Evolutionary conservation across 2,329 filamentous ascomycete species (phyloP).

Genomic region (Botrytis byssoidea): DNA sequence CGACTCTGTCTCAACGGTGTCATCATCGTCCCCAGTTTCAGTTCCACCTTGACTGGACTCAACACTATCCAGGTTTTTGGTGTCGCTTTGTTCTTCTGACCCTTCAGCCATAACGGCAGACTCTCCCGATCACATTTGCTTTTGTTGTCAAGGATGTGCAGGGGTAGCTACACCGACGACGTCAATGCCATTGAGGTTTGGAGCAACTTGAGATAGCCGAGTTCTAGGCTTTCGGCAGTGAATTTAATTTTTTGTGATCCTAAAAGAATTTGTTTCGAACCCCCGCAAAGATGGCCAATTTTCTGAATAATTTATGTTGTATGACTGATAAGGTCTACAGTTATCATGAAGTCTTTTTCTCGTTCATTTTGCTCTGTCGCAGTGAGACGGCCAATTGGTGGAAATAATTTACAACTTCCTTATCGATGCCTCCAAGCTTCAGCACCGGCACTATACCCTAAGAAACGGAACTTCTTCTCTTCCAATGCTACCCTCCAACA

Average conservation of each 20-base stretch:
- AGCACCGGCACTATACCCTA: slow-evolving; percentile 42
- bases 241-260: slow-evolving; percentile 5
- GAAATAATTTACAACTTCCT: slow-evolving; percentile 23
- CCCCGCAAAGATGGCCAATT: slow-evolving; percentile 12
- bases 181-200: slow-evolving; percentile 32
- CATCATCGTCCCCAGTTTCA: slow-evolving; percentile 27
- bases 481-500: slow-evolving; percentile 57
- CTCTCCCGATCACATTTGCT: slow-evolving; percentile 36
- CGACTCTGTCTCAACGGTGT: slow-evolving; percentile 43
- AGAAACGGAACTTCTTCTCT: slow-evolving; percentile 63
- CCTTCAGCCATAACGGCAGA: slow-evolving; percentile 38
- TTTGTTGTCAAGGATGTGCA: slow-evolving; percentile 28
- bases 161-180: slow-evolving; percentile 28
- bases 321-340: not conserved
- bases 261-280: not conserved
- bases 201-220: slow-evolving; percentile 22
- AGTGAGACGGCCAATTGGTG: slow-evolving; percentile 26
- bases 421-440: slow-evolving; percentile 42
- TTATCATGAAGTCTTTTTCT: slow-evolving; percentile 32
- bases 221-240: slow-evolving; percentile 21
- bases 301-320: not conserved
- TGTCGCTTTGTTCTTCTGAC: slow-evolving; percentile 36
- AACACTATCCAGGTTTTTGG: slow-evolving; percentile 27
- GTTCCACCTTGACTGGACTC: slow-evolving; percentile 29
- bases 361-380: slow-evolving; percentile 27